Base-by-base conservation (phyloP, 306 rosid species). In the Fragaria nilgerrensis region DNA sequence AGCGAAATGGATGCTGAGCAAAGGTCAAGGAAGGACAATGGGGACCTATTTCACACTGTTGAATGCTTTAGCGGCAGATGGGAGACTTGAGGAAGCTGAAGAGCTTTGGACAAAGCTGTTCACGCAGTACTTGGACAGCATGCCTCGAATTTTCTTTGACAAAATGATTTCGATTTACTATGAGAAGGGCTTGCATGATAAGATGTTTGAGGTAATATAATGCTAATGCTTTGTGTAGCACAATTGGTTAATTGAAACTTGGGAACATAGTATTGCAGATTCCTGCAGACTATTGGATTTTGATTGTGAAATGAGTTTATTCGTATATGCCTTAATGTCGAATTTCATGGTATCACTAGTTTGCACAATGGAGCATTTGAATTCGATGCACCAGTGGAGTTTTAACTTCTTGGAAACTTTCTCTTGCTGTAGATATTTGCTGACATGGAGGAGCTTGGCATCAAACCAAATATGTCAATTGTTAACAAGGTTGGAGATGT, bases 21-120 rank as follows among this genome's bases (percentile, higher is more conserved):
- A 95, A 87, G 99, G 99, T 73, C 99, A 95, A 81, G 97, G 97
- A 85, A 90, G 93, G 88, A 92, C 99, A 79, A 89, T 88, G 96
- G 97, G 99, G 75, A 95, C 95, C 82, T 95, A 95, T 87, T 87
- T 87, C 78, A 85, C 85, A 13, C 84, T 95, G 29, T 75, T 95
- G 56, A 92, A 89, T 84, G 97, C 99, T 59, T 90, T 95, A 52
- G 91, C 86, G n/a, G 90, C 86, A 78, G 99, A 95, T 87, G 97
- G 82, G 68, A 92, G 99, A 66, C 83, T 95, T 41, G 94, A 90
- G 32, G 99, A 95, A 84, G 99, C 90, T 50, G 97, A 95, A 82
- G 93, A 92, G 92, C 94, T 95, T 73, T 95, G 99, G 99, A 82
- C 85, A 1, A 95, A 89, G 77, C 73, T 95, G 69, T 88, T 92